These are phyloP conservation scores for Reutealis trisperma DNA, from an alignment of 345 rosid species.

Conservation along the genomic window DNA sequence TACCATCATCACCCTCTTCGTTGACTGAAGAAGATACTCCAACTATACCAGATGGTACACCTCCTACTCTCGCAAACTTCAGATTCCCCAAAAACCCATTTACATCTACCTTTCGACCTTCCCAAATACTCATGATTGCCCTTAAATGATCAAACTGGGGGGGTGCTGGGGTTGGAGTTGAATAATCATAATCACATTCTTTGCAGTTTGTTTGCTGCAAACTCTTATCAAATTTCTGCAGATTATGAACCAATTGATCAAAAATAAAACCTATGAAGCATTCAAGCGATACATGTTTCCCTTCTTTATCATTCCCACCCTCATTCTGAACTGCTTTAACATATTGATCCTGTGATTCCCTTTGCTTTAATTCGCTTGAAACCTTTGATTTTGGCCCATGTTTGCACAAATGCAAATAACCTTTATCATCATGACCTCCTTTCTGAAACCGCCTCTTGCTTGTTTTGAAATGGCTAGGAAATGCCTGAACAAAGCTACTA, in stretches of 20 bases:
- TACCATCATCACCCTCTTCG: constrained; percentile 61
- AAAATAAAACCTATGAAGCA: constrained; percentile 52
- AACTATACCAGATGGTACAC: constrained; percentile 72
- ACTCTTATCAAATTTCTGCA: constrained; percentile 63
- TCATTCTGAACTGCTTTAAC: constrained; percentile 19
- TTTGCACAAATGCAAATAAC: constrained; percentile 26
- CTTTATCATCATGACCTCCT: constrained; percentile 40
- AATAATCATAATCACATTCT: constrained; percentile 23
- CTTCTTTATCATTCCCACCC: constrained; percentile 33
- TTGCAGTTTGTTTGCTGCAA: constrained; percentile 41
- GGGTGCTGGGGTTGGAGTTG: constrained; percentile 25
- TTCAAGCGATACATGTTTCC: constrained; percentile 46
- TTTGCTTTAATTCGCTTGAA: constrained; percentile 29
- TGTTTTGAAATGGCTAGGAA: constrained; percentile 57
- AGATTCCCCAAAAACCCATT: constrained; percentile 80
- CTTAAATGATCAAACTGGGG: constrained; percentile 50
- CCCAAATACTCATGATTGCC: constrained; percentile 63
- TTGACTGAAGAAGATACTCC: constrained; percentile 62
- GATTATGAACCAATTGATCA: constrained; percentile 60
- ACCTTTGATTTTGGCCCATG: constrained; percentile 32
- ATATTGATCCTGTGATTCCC: constrained; percentile 29
- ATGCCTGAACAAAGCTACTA: constrained; percentile 65
- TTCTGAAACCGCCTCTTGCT: constrained; percentile 55
- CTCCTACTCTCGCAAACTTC: constrained; percentile 92
- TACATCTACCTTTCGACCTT: constrained; percentile 70